phyloP scores from a whole-genome alignment of 2,329 filamentous ascomycete genomes.

The Penicillium janthinellum region DNA sequence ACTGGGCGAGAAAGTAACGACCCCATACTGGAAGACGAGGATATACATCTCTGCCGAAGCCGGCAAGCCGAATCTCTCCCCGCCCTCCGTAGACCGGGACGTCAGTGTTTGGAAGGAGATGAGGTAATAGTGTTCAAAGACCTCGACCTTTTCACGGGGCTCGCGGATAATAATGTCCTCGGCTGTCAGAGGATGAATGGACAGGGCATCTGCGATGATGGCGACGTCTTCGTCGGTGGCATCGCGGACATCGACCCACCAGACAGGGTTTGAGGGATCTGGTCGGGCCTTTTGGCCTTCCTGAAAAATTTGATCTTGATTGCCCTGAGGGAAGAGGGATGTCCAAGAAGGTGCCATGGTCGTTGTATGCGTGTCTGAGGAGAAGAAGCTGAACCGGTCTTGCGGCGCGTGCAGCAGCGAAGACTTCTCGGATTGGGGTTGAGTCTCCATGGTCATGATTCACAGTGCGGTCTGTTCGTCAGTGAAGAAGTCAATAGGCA shows the following conservation, averaged over 20 bases:
- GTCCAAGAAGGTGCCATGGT: constrained; percentile 24
- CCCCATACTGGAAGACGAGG: constrained; percentile 89
- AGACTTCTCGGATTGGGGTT: neutral
- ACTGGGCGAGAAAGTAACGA: constrained; percentile 88
- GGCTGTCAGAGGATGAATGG: constrained; percentile 88
- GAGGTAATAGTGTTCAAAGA: constrained; percentile 96
- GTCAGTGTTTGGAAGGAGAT: constrained; percentile 90
- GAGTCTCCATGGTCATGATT: neutral
- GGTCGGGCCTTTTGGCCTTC: constrained; percentile 14
- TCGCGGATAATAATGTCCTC: constrained; percentile 95
- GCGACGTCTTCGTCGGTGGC: constrained; percentile 84
- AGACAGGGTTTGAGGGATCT: constrained; percentile 55
- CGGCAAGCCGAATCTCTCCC: constrained; percentile 71
- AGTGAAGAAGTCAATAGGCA: neutral
- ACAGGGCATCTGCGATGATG: constrained; percentile 84
- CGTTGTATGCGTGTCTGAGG: constrained; percentile 72
- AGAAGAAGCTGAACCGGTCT: constrained; percentile 93
- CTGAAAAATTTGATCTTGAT: constrained; percentile 17
- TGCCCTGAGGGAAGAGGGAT: constrained; percentile 17
- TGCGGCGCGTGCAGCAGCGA: neutral
- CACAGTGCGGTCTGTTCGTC: neutral
- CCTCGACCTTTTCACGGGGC: constrained; percentile 93
- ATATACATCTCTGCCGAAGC: constrained; percentile 94
- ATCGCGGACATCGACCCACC: constrained; percentile 94
- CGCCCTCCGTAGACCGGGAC: constrained; percentile 69